Evolutionary conservation across 2,329 filamentous ascomycete species (phyloP), one percentile per base, ranked within the genome.

Genomic region (Verticillium nubilum): DNA sequence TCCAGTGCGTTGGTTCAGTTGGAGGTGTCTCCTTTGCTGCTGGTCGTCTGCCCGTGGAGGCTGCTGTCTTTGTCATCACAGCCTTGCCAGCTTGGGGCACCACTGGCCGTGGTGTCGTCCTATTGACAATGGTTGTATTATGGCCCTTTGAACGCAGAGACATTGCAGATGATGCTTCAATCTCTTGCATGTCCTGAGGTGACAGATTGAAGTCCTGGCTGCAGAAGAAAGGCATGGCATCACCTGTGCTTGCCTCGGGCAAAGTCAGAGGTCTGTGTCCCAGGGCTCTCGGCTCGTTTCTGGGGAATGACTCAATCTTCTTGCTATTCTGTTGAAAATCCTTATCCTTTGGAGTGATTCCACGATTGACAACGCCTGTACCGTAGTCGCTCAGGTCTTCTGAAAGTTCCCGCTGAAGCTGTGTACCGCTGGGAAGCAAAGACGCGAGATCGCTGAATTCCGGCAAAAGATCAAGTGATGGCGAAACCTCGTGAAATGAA

Each of bases 181-280:
- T 69, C 23, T 81, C 78, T 42, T 68, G 67, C n/a, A 80, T 59
- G 52, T 81, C 79, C 61, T 81, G 77, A 3, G 79, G 77, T 1
- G 79, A 80, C 9, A 80, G 65, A 1, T 74, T 61, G 1, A 80
- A 59, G 62, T 82, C 80, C 60, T 81, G 80, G 0, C 78, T 79
- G 1, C 73, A 78, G 37, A 79, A 68, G 57, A 75, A 73, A 0
- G 73, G 67, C 13, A 76, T 15, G 25, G 17, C 25, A 10, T 53
- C 52, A 25, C 12, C n/a, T 7, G 13, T 13, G 2, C 7, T 25
- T 53, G 52, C 25, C 26, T 23, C 12, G 4, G 9, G 13, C n/a
- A 23, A 23, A 23, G 42, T 25, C 5, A 47, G 19, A 12, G 12
- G 42, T 10, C 9, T 25, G 5, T 47, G n/a, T 9, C 19, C 2